These are phyloP conservation scores for Epithemia pelagica DNA, from an alignment of 108 stramenopile genomes.

Conservation along the genomic window DNA sequence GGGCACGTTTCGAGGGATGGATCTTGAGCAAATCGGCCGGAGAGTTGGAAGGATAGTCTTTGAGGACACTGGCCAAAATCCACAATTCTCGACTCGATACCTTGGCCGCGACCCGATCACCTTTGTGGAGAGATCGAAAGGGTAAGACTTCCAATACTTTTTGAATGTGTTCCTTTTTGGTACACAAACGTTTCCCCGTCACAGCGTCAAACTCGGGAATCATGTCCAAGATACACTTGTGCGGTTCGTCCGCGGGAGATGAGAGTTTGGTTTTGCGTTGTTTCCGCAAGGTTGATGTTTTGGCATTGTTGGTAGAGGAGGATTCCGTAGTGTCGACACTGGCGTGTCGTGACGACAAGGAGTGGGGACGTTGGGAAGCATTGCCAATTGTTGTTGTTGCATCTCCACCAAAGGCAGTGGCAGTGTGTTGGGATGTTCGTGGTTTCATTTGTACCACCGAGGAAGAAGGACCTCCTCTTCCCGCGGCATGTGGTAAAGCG, in stretches of 20 bases:
- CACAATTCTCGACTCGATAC: constrained; percentile 53
- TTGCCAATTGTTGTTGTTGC: not conserved
- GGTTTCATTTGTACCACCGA: not conserved
- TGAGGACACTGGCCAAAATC: constrained; percentile 58
- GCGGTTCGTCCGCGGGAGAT: not conserved
- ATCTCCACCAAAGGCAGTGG: not conserved
- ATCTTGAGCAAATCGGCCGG: constrained; percentile 48
- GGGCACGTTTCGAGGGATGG: constrained; percentile 41
- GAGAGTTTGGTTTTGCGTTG: constrained; percentile 39
- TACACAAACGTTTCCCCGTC: constrained; percentile 24
- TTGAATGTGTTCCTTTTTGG: constrained; percentile 55
- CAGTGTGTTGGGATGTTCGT: not conserved
- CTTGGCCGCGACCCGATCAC: constrained; percentile 64
- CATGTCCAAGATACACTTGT: constrained; percentile 1
- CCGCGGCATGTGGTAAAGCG: not conserved
- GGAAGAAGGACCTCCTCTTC: not conserved
- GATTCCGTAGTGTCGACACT: not conserved
- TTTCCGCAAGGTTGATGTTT: constrained; percentile 53
- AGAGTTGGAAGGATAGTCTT: constrained; percentile 32
- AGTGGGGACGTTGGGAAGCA: not conserved
- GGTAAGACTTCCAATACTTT: constrained; percentile 52
- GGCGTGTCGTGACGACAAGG: not conserved
- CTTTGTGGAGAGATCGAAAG: constrained; percentile 45
- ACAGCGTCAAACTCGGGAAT: constrained; percentile 36
- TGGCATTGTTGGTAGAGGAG: not conserved